Base-by-base conservation (phyloP, 805 yeast genomes). In the Ogataea methylovora region DNA sequence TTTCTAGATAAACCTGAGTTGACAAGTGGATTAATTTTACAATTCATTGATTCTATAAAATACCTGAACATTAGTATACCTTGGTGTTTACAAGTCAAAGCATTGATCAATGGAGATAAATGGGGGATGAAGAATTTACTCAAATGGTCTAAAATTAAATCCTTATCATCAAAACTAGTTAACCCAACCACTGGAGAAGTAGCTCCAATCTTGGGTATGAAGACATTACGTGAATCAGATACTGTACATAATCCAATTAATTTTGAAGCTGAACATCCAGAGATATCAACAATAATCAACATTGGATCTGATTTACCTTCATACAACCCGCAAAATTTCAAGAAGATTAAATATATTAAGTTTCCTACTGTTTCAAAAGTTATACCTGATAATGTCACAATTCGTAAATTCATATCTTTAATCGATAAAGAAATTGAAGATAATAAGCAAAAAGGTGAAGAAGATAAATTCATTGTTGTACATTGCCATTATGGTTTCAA, bases 401-500 rank as follows among this genome's bases (percentile, higher is more conserved):
- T 81, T 23, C 55, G 74, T 24, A 58, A 67, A 32, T 83, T 79
- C 42, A 64, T 76, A 25, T 65, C 59, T 26, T 60, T 78, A 29
- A 66, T 77, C 4, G 76, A 74, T 41, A 61, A 63, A 30, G 65
- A 74, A 14, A 16, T 42, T 3, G 40, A 42, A 7, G 53, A 49
- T 17, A 28, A 7, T 12, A 24, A 23, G 8, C 39, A 43, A 19
- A 44, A 40, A 23, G 30, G 35, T 8, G 32, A 21, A 15, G 12
- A 20, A 4, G 44, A 44, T 13, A 72, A 72, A 5, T 55, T 65
- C 18, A 58, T 79, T 6, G 85, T 71, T 0, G 81, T 83, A 7
- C 92, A 83, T 53, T 82, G 92, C 50, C 92, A 82, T 52, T 82
- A 82, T 49, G 92, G 90, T 5, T 84, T 81, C 56, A 82, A 82